Evolutionary conservation across 345 rosid genomes (phyloP), one percentile per base, ranked within the genome.

Genomic region (Melaleuca quinquenervia): DNA sequence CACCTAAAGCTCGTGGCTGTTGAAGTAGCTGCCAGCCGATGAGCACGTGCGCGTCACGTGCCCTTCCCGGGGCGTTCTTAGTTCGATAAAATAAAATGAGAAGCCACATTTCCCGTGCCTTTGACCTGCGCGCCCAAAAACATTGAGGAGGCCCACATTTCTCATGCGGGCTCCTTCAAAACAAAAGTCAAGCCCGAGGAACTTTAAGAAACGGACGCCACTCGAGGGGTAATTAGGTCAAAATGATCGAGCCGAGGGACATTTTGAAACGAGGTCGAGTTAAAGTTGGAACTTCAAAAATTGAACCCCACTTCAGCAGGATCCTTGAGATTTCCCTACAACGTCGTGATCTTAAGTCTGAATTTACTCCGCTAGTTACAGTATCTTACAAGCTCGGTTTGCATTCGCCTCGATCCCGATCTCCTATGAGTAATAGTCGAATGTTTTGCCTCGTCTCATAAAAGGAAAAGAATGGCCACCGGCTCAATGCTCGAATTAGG

Each of bases 241-340:
- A 24, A 55, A 22, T 0, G 13, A 24, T 55, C 13, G 24, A 55
- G 24, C 10, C 10, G 13, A 0, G 0, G 1, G 29, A 41, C 3
- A 56, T 11, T 26, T 56, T 56, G 16, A 26, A 56, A 56, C 10
- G 0, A 6, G 26, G 62, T 24, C 58, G 0, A 54, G 58, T 22
- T 7, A 6, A 6, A 26, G 32, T 56, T 26, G 8, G 29, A 26
- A 27, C 1, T 11, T 56, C 16, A 1, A 5, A 26, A 56, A 26
- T 26, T 26, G 29, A 56, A 56, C 11, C 12, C 29, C 8, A 0
- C 32, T 56, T 56, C 64, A 56, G 26, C 26, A 11, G 41, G 41
- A 41, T 4, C 4, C 4, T 41, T 41, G 41, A 41, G 4, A 41
- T 41, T 41, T 41, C 4, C 41, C 41, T 41, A 41, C 2, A 41